Conservation (phyloP, 2,329 filamentous ascomycete species). For the Diaporthe humulicola region DNA sequence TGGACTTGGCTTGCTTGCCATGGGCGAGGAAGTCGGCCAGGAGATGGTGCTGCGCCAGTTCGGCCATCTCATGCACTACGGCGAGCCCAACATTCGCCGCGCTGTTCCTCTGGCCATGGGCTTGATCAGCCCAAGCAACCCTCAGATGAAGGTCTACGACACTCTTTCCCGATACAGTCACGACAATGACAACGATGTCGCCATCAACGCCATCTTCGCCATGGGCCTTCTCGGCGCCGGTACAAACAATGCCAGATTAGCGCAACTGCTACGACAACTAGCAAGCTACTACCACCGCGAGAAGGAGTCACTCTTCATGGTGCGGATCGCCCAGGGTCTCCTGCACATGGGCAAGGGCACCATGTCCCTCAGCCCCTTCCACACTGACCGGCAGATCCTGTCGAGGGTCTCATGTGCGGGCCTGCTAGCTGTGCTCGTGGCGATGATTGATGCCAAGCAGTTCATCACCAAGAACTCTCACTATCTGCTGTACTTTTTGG, state of each 20-base stretch:
- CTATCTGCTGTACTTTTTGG: conserved; percentile 97
- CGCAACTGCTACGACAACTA: conserved; percentile 92
- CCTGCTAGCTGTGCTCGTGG: conserved; percentile 88
- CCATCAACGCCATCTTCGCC: conserved; percentile 98
- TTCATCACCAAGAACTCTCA: conserved; percentile 79
- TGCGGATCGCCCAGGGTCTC: conserved; percentile 96
- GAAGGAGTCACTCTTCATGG: conserved; percentile 97
- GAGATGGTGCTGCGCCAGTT: conserved; percentile 99
- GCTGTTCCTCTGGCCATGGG: conserved; percentile 97
- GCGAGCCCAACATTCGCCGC: conserved; percentile 95
- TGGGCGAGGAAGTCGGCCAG: conserved; percentile 98
- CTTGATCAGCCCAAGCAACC: conserved; percentile 95
- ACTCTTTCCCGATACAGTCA: conserved; percentile 97
- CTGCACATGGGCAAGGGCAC: conserved; percentile 99
- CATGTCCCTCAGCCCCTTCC: conserved; percentile 96
- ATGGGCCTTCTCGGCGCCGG: conserved; percentile 98
- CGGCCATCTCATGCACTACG: conserved; percentile 99
- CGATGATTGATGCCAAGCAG: conserved; percentile 95
- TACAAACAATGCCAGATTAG: conserved; percentile 97
- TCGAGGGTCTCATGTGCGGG: conserved; percentile 92
- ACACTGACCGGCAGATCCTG: conserved; percentile 95
- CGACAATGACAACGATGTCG: conserved; percentile 98
- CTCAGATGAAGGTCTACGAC: conserved; percentile 99
- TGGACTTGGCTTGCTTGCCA: conserved; percentile 92
- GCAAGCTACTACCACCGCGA: conserved; percentile 99